These are phyloP conservation scores for Amanita jacksonii DNA, from an alignment of 768 basidiomycete species.

Conservation along the genomic window DNA sequence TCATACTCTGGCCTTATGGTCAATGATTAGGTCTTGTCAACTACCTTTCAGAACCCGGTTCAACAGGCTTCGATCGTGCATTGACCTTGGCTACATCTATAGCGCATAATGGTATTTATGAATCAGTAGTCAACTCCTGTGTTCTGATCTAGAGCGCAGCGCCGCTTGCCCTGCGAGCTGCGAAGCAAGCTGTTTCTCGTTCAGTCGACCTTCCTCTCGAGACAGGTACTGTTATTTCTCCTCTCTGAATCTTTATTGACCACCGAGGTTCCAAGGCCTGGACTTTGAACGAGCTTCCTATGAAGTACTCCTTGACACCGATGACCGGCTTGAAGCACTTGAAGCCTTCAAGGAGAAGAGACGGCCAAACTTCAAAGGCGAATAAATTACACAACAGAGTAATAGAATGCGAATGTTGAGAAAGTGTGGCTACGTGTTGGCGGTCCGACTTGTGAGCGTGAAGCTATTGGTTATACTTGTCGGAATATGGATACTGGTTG, in stretches of 20 bases:
- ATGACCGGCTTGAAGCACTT: constrained; percentile 78
- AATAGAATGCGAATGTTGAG: constrained; percentile 11
- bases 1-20: constrained; percentile 8
- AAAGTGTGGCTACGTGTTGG: not conserved
- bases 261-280: constrained; percentile 41
- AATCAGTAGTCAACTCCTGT: not conserved
- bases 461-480: constrained; percentile 46
- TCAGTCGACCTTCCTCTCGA: constrained; percentile 75
- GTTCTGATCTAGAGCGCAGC: constrained; percentile 32
- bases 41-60: constrained; percentile 56
- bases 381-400: constrained; percentile 31
- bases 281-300: constrained; percentile 87
- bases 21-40: constrained; percentile 63
- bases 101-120: constrained; percentile 45
- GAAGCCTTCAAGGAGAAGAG: constrained; percentile 83
- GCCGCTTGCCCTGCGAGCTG: constrained; percentile 79
- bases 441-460: constrained; percentile 20
- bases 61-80: constrained; percentile 62
- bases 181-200: constrained; percentile 77
- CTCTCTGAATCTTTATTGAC: not conserved
- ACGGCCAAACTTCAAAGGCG: constrained; percentile 68
- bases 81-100: constrained; percentile 61
- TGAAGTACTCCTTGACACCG: constrained; percentile 61
- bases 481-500: constrained; percentile 33
- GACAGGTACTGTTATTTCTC: constrained; percentile 35